A percentile compares a stretch with the other conserved stretches of the same genome.
These are phyloP conservation scores for Knufia fluminis DNA, from an alignment of 2,329 filamentous ascomycete genomes.

Conservation along the genomic window DNA sequence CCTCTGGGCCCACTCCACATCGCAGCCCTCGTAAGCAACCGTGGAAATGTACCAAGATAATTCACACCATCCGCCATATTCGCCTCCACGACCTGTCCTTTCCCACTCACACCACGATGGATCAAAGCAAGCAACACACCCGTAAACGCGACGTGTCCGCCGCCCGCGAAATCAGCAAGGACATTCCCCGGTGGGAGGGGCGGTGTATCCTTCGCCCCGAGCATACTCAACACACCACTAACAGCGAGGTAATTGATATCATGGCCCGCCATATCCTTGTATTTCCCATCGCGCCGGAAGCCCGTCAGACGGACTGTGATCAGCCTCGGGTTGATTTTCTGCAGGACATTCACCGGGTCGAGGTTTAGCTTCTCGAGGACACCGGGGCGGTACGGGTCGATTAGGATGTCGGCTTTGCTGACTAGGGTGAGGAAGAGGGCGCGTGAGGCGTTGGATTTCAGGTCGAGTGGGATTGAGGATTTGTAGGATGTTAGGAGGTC, in stretches of 20 bases:
- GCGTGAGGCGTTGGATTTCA: conserved; percentile 56
- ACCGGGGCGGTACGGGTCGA: conserved; percentile 88
- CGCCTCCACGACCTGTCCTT: conserved; percentile 82
- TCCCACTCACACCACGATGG: conserved; percentile 35
- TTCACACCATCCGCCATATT: conserved; percentile 92
- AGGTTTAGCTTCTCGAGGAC: conserved; percentile 79
- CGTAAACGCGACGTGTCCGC: conserved; percentile 70
- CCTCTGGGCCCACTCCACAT: conserved; percentile 59
- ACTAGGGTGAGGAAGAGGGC: conserved; percentile 59
- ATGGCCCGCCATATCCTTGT: conserved; percentile 80
- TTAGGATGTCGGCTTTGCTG: conserved; percentile 61
- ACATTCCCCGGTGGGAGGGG: conserved; percentile 77
- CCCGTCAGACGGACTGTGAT: conserved; percentile 83
- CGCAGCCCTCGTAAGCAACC: conserved; percentile 55
- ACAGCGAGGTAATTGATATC: conserved; percentile 96
- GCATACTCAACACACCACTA: conserved; percentile 65
- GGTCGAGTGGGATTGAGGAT: conserved; percentile 63
- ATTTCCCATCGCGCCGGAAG: conserved; percentile 78
- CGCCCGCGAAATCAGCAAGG: conserved; percentile 83
- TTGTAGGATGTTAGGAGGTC: conserved; percentile 78
- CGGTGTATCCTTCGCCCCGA: conserved; percentile 56
- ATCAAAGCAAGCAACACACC: conserved; percentile 75
- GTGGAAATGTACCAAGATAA: conserved; percentile 69
- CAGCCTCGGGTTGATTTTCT: conserved; percentile 58
- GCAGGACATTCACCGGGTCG: conserved; percentile 56